phyloP scores from a whole-genome alignment of 2,329 filamentous ascomycete genomes.

The Chrysoporthe cubensis region DNA sequence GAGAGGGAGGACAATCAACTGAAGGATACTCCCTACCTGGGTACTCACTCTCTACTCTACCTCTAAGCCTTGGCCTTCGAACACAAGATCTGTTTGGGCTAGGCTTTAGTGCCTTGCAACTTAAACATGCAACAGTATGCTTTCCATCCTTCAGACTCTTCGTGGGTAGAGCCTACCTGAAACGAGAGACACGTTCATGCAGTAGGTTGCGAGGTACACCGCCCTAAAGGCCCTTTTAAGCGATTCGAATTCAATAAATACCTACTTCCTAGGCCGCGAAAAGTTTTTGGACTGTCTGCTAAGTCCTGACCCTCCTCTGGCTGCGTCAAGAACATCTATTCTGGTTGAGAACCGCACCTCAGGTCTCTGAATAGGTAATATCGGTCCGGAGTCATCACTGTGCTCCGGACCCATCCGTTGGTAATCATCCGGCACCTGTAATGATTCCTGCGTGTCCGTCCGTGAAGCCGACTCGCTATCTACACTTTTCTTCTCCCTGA shows the following conservation, averaged over 20 bases:
- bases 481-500: slow-evolving; percentile 19
- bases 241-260: not conserved
- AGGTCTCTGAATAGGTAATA: slow-evolving; percentile 25
- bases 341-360: slow-evolving; percentile 18
- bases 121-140: too few species aligned
- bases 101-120: too few species aligned
- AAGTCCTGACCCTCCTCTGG: not conserved
- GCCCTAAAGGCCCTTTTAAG: not conserved
- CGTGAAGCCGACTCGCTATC: slow-evolving; percentile 1
- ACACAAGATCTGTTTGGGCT: too few species aligned
- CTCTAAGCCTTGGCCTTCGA: too few species aligned
- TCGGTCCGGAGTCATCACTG: slow-evolving; percentile 27
- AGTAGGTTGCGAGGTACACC: too few species aligned
- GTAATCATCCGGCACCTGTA: slow-evolving; percentile 14
- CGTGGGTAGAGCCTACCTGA: too few species aligned
- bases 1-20: too few species aligned
- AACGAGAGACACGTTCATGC: too few species aligned
- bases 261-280: slow-evolving; percentile 1
- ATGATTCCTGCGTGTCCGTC: slow-evolving; percentile 21
- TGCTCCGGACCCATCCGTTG: slow-evolving; percentile 19
- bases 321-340: slow-evolving; percentile 6
- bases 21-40: too few species aligned
- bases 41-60: too few species aligned
- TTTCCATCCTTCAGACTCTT: too few species aligned
- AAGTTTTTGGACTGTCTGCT: not conserved